A percentile compares a stretch with the other conserved stretches of the same genome.
These are phyloP conservation scores for Venturia asperata DNA, from an alignment of 2,329 filamentous ascomycete genomes.

Conservation along the genomic window DNA sequence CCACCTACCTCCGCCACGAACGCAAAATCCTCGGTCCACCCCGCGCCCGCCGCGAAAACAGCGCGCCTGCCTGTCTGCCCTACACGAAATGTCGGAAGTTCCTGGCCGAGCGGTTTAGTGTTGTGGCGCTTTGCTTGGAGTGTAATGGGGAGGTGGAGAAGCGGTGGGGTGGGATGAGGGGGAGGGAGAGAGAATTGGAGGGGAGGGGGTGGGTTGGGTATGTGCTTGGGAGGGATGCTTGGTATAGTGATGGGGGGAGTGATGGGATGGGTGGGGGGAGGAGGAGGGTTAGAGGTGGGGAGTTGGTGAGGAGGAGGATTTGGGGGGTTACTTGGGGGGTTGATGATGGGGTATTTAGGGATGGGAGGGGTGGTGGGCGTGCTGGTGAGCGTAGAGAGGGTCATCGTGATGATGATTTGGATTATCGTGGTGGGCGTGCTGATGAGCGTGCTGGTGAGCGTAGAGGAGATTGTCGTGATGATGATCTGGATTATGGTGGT, in stretches of 20 bases:
- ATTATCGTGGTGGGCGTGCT: too few species aligned
- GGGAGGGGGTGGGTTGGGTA: background rate
- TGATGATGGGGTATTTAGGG: background rate
- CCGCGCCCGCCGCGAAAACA: background rate
- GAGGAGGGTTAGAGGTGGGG: background rate
- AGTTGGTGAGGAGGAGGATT: background rate
- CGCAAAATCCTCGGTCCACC: background rate
- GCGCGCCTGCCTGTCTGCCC: background rate
- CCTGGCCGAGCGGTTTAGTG: background rate
- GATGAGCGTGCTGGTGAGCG: too few species aligned
- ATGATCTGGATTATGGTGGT: too few species aligned
- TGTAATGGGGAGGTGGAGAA: background rate
- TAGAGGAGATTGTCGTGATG: too few species aligned
- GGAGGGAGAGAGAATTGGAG: background rate
- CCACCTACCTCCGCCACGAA: conserved; percentile 3
- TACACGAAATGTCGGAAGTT: background rate
- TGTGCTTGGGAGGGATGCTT: background rate
- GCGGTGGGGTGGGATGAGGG: background rate
- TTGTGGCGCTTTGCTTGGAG: background rate
- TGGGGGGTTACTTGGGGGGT: background rate
- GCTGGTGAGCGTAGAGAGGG: background rate
- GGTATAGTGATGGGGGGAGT: background rate
- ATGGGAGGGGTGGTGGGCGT: background rate
- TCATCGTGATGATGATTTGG: too few species aligned
- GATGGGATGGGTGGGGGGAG: background rate